These are phyloP conservation scores for Coemansia biformis DNA, from an alignment of 192 early-diverging fungal species.

Conservation along the genomic window DNA sequence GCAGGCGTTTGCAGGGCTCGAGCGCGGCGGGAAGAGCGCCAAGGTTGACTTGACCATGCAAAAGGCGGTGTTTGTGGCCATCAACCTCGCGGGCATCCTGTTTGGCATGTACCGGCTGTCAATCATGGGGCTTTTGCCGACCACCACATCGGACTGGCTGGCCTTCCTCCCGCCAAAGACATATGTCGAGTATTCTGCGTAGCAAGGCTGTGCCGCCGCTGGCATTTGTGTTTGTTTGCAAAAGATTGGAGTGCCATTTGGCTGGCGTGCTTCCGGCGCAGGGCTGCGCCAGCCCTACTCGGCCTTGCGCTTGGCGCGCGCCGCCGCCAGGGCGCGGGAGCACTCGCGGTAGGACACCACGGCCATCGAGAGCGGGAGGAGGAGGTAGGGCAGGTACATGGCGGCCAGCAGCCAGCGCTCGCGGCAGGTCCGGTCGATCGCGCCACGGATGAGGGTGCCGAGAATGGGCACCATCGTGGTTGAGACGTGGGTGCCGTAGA, in stretches of 20 bases:
- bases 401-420: constrained; percentile 44
- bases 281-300: too few relatives aligned
- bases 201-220: too few relatives aligned
- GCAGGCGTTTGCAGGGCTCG: constrained; percentile 73
- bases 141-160: constrained; percentile 90
- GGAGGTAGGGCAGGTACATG: constrained; percentile 66
- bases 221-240: too few relatives aligned
- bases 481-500: constrained; percentile 68
- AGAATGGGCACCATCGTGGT: constrained; percentile 64
- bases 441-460: constrained; percentile 50
- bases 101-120: constrained; percentile 89
- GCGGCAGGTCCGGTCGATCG: constrained; percentile 37
- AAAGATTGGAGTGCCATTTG: too few relatives aligned
- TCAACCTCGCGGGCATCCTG: constrained; percentile 73
- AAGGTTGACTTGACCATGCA: constrained; percentile 59
- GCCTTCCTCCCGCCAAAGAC: constrained; percentile 76
- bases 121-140: constrained; percentile 94
- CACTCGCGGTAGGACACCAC: constrained; percentile 23
- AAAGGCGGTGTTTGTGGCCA: constrained; percentile 75
- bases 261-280: too few relatives aligned
- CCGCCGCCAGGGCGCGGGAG: constrained; percentile 3
- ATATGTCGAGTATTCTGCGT: constrained; percentile 31
- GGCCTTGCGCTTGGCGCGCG: constrained; percentile 6
- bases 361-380: constrained; percentile 59
- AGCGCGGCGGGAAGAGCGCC: constrained; percentile 50